Evolutionary conservation across 306 rosid genomes (phyloP).

Genomic region (Oemleria cerasiformis): DNA sequence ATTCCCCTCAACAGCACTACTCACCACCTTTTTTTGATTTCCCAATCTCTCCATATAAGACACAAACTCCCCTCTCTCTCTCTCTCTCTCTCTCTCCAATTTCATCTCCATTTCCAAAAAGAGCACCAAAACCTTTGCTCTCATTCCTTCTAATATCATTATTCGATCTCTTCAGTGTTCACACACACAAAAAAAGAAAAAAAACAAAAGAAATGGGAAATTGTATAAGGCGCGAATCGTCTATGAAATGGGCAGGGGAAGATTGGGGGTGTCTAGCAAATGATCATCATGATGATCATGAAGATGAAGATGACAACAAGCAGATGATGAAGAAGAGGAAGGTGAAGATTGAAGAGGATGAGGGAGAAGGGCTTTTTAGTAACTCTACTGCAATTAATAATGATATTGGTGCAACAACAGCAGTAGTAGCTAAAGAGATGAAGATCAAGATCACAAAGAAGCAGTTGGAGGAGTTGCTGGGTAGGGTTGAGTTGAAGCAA

Average conservation of each 20-base stretch:
- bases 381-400: background rate
- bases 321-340: background rate
- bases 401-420: slow-evolving; percentile 1
- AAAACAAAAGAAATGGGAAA: slow-evolving; percentile 53
- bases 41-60: background rate
- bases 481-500: slow-evolving; percentile 46
- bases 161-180: background rate
- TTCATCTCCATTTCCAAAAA: background rate
- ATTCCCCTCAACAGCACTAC: background rate
- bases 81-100: background rate
- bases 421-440: slow-evolving; percentile 28
- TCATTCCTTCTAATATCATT: background rate
- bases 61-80: background rate
- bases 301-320: background rate
- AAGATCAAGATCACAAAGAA: slow-evolving; percentile 83
- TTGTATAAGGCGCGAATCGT: slow-evolving; percentile 52
- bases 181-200: background rate
- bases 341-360: background rate
- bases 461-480: slow-evolving; percentile 53
- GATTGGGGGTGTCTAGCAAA: slow-evolving; percentile 38
- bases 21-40: background rate
- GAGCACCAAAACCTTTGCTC: background rate
- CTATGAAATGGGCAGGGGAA: slow-evolving; percentile 37
- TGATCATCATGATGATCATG: background rate
- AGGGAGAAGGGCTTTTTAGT: slow-evolving; percentile 10